Base-by-base conservation (phyloP, 371 early-diverging fungal genomes). In the Caulochytrium protostelioides region DNA sequence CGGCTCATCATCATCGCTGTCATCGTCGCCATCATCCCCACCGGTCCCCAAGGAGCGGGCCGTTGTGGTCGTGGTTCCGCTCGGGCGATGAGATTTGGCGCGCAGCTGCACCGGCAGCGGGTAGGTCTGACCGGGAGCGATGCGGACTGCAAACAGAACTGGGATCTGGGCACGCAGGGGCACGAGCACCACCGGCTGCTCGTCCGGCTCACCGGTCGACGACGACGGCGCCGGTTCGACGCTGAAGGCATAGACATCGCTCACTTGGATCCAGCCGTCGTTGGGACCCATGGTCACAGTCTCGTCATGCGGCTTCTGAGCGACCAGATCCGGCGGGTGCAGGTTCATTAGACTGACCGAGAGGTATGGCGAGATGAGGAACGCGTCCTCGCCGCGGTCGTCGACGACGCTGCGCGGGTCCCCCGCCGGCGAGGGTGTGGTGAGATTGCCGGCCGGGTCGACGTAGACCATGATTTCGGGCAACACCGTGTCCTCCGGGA, bases 81-180 rank as follows among this genome's bases (percentile, higher is more conserved):
- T n/a, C n/a, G n/a, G n/a, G n/a, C n/a, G n/a, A n/a, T n/a, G n/a
- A n/a, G n/a, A n/a, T n/a, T n/a, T n/a, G n/a, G n/a, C n/a, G n/a
- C n/a, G n/a, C n/a, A 57, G 22, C 27, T 46, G 43, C 23, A 57
- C 26, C 20, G 53, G 46, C 3, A 57, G 29, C 4, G 59, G 50
- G 32, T 36, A 43, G 24, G 50, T 37, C 40, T 59, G 59, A 0
- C 55, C 55, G 12, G 59, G 59, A 13, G 55, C 59, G 18, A 59
- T 38, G 21, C 43, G 52, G 26, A 55, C 28, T 22, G 41, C 44
- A 41, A 46, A 46, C 8, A 47, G 30, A 18, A 47, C 39, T 2
- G 46, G 42, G 13, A 52, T 43, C n/a, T 31, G 22, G 0, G 38
- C 52, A 16, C 32, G 13, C 1, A 47, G 44, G 13, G 35, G 34